Conservation (phyloP, 73 alveolate genomes). For the Blepharisma stoltei region DNA sequence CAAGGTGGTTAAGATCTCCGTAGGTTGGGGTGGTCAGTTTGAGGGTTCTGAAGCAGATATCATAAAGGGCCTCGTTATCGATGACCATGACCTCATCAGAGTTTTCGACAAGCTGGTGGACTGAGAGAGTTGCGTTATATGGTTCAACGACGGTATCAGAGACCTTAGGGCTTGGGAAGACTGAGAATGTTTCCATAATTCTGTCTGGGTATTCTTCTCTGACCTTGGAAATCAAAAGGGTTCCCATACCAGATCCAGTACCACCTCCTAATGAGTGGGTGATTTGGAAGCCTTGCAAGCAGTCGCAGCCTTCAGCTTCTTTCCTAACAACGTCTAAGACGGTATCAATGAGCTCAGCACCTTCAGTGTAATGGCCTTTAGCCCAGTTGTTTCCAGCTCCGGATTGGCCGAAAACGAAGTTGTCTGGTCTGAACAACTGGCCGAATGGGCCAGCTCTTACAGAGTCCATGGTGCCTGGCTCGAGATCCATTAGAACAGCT, state of each 20-base stretch:
- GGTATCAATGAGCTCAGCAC: constrained; percentile 91
- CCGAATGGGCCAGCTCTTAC: constrained; percentile 99
- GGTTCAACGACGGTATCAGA: constrained; percentile 98
- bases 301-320: constrained; percentile 97
- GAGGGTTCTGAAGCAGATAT: constrained; percentile 98
- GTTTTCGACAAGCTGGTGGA: constrained; percentile 91
- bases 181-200: constrained; percentile 95
- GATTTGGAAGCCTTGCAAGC: constrained; percentile 95
- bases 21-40: constrained; percentile 98
- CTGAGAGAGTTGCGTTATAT: constrained; percentile 98
- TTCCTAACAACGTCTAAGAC: constrained; percentile 93
- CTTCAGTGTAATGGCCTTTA: constrained; percentile 98
- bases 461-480: constrained; percentile 99
- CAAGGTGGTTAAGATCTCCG: constrained; percentile 98
- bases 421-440: constrained; percentile 99
- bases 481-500: constrained; percentile 98
- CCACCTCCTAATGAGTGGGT: constrained; percentile 96
- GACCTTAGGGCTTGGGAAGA: constrained; percentile 95
- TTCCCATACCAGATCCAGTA: constrained; percentile 98
- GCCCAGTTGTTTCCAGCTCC: constrained; percentile 99
- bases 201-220: constrained; percentile 97
- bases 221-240: constrained; percentile 93
- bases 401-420: constrained; percentile 98
- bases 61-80: constrained; percentile 83
- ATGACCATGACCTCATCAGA: constrained; percentile 74